These are phyloP conservation scores for Umbelopsis vinacea DNA, from an alignment of 192 early-diverging fungal species.

Conservation along the genomic window DNA sequence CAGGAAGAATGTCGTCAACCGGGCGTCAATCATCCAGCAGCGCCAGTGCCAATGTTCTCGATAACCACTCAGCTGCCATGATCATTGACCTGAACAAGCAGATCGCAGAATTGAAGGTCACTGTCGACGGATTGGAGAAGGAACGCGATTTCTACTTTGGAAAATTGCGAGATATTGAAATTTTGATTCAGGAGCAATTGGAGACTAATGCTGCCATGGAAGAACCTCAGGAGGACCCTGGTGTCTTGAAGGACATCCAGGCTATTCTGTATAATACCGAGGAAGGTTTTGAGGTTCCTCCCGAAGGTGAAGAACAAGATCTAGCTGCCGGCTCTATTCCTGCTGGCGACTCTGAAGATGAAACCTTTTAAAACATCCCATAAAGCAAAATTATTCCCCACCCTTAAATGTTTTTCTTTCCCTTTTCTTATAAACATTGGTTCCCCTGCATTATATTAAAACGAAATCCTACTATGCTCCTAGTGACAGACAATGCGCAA, in stretches of 20 bases:
- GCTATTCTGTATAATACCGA: conserved; percentile 91
- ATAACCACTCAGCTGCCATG: conserved; percentile 62
- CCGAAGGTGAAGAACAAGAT: conserved; percentile 51
- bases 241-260: conserved; percentile 78
- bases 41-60: conserved; percentile 28
- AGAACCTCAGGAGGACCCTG: conserved; percentile 41
- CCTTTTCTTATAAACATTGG: not conserved
- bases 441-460: conserved; percentile 3
- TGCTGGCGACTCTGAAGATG: conserved; percentile 56
- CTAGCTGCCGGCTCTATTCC: conserved; percentile 13
- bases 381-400: conserved; percentile 22
- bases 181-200: conserved; percentile 82
- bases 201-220: conserved; percentile 61
- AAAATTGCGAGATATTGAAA: conserved; percentile 94
- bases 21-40: conserved; percentile 37
- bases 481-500: not conserved
- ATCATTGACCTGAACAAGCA: conserved; percentile 79
- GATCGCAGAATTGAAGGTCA: conserved; percentile 78
- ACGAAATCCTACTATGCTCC: not conserved
- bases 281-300: conserved; percentile 82
- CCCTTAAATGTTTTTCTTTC: not conserved
- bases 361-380: conserved; percentile 61
- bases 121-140: conserved; percentile 92
- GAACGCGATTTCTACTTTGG: conserved; percentile 97
- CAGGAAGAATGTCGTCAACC: conserved; percentile 23